A percentile compares a stretch with the other conserved stretches of the same genome.
phyloP scores from a whole-genome alignment of 768 basidiomycete species.

The Psilocybe cyanescens region DNA sequence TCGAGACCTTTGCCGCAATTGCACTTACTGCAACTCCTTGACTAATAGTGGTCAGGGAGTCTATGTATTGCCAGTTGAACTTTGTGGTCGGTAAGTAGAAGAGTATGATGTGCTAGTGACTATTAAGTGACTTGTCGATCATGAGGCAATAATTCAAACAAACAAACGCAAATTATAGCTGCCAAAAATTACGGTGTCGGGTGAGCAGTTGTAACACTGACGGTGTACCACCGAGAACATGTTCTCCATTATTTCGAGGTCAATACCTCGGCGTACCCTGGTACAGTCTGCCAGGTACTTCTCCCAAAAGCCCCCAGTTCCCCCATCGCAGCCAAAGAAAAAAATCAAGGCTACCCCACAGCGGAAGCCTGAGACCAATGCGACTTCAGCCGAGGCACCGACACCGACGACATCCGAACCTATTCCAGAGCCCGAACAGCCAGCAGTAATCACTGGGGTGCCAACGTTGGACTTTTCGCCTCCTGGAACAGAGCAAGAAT shows the following conservation, averaged over 20 bases:
- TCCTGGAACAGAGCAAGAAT: constrained; percentile 43
- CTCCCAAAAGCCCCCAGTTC: constrained; percentile 30
- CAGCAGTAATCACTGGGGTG: constrained; percentile 23
- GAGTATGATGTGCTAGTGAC: too few relatives aligned
- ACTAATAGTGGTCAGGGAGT: too few relatives aligned
- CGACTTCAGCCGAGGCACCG: constrained; percentile 19
- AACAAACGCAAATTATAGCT: neutral
- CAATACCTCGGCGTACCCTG: constrained; percentile 36
- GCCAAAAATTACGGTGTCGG: neutral
- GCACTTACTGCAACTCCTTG: too few relatives aligned
- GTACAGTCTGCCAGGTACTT: constrained; percentile 37
- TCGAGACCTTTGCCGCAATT: too few relatives aligned
- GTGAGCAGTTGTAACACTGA: too few relatives aligned
- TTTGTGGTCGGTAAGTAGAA: too few relatives aligned
- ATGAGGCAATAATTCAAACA: neutral
- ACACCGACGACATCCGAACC: constrained; percentile 1
- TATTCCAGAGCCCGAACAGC: neutral
- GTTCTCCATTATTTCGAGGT: constrained; percentile 37
- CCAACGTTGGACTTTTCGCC: constrained; percentile 73
- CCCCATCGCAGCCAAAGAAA: constrained; percentile 18
- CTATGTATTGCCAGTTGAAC: too few relatives aligned
- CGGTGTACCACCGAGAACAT: constrained; percentile 16
- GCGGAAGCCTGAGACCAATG: constrained; percentile 25
- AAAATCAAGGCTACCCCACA: constrained; percentile 23
- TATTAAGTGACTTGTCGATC: too few relatives aligned